Conservation (phyloP, 163 green algal genomes). For the Scenedesmus sp. region DNA sequence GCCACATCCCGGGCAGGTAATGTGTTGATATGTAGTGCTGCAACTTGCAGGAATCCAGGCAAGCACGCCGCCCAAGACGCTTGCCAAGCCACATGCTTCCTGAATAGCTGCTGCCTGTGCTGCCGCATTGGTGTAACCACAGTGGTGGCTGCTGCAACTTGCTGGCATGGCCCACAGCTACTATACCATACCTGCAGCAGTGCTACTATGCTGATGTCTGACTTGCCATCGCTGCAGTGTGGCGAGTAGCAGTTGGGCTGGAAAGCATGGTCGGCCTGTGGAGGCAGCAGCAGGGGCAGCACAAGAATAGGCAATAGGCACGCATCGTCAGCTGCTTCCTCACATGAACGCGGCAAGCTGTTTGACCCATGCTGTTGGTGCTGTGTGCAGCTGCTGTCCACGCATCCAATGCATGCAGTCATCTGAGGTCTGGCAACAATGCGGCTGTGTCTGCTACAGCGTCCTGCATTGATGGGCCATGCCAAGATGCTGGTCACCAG, state of each 20-base stretch:
- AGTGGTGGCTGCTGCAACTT: not conserved
- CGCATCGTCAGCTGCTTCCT: not conserved
- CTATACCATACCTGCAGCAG: not conserved
- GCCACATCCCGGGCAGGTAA: too few species aligned
- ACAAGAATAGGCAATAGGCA: not conserved
- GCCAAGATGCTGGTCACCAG: too few species aligned
- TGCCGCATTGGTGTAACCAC: too few species aligned
- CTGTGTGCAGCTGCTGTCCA: not conserved
- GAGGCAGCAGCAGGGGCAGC: not conserved
- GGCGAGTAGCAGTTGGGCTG: conserved; percentile 20
- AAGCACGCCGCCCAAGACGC: too few species aligned
- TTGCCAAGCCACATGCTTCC: not conserved
- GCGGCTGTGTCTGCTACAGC: too few species aligned
- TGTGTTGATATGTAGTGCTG: too few species aligned
- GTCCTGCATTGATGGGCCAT: too few species aligned
- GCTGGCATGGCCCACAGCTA: too few species aligned
- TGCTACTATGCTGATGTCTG: conserved; percentile 20
- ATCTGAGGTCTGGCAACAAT: too few species aligned
- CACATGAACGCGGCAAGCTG: not conserved
- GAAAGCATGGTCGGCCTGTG: conserved; percentile 31
- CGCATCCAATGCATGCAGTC: too few species aligned
- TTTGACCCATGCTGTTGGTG: not conserved
- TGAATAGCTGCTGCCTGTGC: too few species aligned
- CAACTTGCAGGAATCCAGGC: too few species aligned
- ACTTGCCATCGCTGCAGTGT: conserved; percentile 30